phyloP scores from a whole-genome alignment of 768 basidiomycete genomes.

The Panellus pusillus region DNA sequence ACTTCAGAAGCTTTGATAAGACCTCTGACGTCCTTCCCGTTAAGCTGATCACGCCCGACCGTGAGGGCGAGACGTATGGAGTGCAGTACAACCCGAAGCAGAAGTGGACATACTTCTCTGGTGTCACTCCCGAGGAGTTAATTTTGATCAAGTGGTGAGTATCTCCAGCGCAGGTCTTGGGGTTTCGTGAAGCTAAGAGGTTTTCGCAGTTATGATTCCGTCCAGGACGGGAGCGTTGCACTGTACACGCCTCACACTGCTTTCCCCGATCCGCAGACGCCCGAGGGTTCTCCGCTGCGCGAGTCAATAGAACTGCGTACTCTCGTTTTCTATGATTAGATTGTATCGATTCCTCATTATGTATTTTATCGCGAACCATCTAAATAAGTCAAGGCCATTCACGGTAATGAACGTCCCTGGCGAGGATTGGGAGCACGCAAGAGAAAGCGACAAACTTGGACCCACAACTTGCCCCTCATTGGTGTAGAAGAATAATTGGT shows the following conservation, averaged over 20 bases:
- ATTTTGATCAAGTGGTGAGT: constrained; percentile 46
- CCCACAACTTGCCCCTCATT: too few species aligned
- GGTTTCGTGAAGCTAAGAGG: too few species aligned
- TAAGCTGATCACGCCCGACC: constrained; percentile 47
- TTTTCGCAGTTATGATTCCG: constrained; percentile 5
- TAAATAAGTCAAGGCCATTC: too few species aligned
- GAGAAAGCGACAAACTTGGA: too few species aligned
- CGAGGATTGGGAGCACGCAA: too few species aligned
- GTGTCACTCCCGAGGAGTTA: constrained; percentile 7
- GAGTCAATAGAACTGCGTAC: constrained; percentile 18
- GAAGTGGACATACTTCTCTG: constrained; percentile 48
- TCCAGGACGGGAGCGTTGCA: constrained; percentile 15
- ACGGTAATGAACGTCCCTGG: too few species aligned
- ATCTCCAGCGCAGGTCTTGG: neutral
- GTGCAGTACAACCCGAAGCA: constrained; percentile 47
- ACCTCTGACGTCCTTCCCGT: constrained; percentile 44
- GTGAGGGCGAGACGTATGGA: constrained; percentile 52
- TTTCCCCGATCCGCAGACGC: constrained; percentile 11
- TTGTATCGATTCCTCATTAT: neutral
- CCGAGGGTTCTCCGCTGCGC: constrained; percentile 12
- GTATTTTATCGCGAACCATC: too few species aligned
- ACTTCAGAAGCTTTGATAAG: constrained; percentile 45
- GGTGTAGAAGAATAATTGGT: too few species aligned
- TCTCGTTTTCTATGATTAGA: constrained; percentile 18
- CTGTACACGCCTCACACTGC: constrained; percentile 15